Evolutionary conservation across 345 rosid species (phyloP).

Genomic region (Rhodamnia argentea): DNA sequence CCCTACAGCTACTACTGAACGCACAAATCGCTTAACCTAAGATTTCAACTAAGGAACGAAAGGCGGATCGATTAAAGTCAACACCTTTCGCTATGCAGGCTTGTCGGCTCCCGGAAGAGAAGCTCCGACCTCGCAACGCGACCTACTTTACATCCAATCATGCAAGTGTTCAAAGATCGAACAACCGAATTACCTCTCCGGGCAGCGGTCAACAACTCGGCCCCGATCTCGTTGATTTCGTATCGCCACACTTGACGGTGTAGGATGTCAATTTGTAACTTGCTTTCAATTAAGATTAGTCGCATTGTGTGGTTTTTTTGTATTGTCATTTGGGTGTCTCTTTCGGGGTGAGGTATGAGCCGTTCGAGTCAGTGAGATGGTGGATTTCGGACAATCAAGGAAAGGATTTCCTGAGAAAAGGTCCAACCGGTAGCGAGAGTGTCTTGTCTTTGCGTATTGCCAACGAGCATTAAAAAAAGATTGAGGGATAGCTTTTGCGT

Average conservation of each 20-base stretch:
- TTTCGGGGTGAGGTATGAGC: neutral
- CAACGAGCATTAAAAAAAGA: neutral
- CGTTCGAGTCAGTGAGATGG: neutral
- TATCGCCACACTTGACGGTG: neutral
- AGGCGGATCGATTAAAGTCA: neutral
- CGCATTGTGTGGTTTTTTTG: neutral
- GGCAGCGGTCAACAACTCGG: neutral
- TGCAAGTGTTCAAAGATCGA: neutral
- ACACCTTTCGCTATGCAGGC: neutral
- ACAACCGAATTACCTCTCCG: neutral
- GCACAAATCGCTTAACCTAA: neutral
- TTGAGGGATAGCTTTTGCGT: neutral
- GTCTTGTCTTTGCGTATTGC: neutral
- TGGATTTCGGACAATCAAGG: neutral
- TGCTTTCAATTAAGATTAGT: neutral
- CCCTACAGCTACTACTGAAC: slow-evolving; percentile 2
- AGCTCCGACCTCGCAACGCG: neutral
- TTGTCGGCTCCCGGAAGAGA: neutral
- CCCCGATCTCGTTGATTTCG: neutral
- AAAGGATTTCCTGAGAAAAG: neutral
- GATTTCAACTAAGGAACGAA: neutral
- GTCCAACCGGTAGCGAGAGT: neutral
- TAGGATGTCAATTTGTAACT: neutral
- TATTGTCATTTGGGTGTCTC: neutral
- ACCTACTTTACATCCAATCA: neutral